Evolutionary conservation across 495 filamentous ascomycete species (phyloP).

Genomic region (Xylaria castorea): DNA sequence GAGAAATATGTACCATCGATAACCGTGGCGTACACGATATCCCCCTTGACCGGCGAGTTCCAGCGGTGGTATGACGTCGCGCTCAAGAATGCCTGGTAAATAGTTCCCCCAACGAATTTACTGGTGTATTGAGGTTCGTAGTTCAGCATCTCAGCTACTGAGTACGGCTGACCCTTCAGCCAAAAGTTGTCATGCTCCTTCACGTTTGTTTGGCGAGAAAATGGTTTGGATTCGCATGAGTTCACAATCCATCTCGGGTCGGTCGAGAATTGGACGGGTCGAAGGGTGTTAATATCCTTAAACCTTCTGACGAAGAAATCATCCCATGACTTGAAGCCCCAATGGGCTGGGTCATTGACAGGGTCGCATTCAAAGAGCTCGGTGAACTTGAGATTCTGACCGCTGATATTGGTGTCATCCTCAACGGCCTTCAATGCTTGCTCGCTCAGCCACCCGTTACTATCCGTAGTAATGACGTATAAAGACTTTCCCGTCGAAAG

Average conservation of each 20-base stretch:
- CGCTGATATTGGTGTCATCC: constrained; percentile 29
- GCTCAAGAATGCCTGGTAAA: constrained; percentile 65
- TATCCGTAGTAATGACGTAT: constrained; percentile 49
- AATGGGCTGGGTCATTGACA: constrained; percentile 32
- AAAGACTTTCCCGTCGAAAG: constrained; percentile 55
- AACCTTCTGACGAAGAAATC: constrained; percentile 66
- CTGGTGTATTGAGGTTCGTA: not conserved
- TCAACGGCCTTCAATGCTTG: constrained; percentile 37
- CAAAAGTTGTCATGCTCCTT: constrained; percentile 53
- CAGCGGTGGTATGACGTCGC: constrained; percentile 65
- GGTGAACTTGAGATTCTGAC: constrained; percentile 40
- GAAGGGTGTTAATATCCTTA: constrained; percentile 43
- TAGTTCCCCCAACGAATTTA: constrained; percentile 57
- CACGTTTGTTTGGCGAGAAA: constrained; percentile 42
- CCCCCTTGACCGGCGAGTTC: constrained; percentile 62
- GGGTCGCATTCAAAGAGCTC: constrained; percentile 50
- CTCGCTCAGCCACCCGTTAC: constrained; percentile 59
- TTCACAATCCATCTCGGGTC: constrained; percentile 58
- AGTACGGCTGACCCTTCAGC: constrained; percentile 65
- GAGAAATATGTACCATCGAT: constrained; percentile 65
- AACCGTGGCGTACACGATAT: constrained; percentile 52
- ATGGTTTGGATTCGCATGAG: constrained; percentile 63
- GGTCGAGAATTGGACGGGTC: constrained; percentile 52
- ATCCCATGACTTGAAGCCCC: constrained; percentile 68
- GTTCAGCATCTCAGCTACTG: constrained; percentile 57